These are phyloP conservation scores for Myriangium duriaei DNA, from an alignment of 2,329 filamentous ascomycete species.

Conservation along the genomic window DNA sequence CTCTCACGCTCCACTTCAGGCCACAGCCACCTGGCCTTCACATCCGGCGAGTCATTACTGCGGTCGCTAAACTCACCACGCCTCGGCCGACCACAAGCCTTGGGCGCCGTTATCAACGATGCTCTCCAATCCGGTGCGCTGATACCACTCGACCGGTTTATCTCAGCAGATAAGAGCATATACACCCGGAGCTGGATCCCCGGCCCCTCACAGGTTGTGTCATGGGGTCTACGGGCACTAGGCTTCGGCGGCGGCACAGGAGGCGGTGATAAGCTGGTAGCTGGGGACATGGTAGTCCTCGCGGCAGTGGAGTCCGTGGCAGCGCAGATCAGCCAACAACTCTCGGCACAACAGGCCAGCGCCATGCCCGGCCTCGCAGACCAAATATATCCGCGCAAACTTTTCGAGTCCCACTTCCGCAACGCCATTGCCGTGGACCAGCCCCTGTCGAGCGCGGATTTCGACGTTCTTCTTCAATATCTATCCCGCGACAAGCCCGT, in stretches of 20 bases:
- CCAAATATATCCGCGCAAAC: background rate
- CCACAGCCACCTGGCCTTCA: conserved; percentile 30
- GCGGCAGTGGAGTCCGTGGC: conserved; percentile 43
- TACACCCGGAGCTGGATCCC: conserved; percentile 58
- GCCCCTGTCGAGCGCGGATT: conserved; percentile 23
- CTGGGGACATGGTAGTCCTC: conserved; percentile 53
- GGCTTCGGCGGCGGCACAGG: conserved; percentile 37
- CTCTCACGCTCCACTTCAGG: conserved; percentile 18
- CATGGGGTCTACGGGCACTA: conserved; percentile 62
- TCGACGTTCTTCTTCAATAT: conserved; percentile 34
- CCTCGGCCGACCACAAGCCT: conserved; percentile 67
- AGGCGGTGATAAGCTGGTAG: conserved; percentile 41
- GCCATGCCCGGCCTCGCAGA: background rate
- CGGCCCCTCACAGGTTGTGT: conserved; percentile 56
- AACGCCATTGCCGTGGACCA: background rate
- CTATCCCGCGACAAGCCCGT: conserved; percentile 36
- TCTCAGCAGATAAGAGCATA: conserved; percentile 53
- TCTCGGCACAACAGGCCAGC: background rate
- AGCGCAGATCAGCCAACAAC: background rate
- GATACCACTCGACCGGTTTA: conserved; percentile 58
- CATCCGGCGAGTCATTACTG: conserved; percentile 50
- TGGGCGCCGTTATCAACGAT: conserved; percentile 69
- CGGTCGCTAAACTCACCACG: conserved; percentile 61
- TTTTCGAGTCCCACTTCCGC: conserved; percentile 2
- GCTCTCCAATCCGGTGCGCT: conserved; percentile 57